Percentiles rank a stretch among this genome's conserved stretches.
phyloP scores from a whole-genome alignment of 441 rosid species.

The Mallotus repandus region DNA sequence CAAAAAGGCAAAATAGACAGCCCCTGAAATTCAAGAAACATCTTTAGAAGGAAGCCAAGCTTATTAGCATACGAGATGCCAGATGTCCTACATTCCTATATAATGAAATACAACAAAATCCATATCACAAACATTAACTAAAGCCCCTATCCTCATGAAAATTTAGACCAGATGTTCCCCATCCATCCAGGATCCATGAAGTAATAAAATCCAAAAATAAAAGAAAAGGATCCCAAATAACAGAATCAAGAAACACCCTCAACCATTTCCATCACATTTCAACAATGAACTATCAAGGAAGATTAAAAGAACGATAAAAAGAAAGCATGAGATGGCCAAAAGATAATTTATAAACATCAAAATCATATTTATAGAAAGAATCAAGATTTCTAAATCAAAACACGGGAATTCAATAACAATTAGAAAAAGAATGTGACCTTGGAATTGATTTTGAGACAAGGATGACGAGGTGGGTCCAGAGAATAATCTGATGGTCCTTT shows the following conservation, averaged over 20 bases:
- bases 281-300: neutral
- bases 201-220: neutral
- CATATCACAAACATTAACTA: no score
- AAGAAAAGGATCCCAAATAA: neutral
- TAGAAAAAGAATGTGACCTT: slow-evolving; percentile 38
- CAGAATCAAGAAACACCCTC: neutral
- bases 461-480: slow-evolving; percentile 77
- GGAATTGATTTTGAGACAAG: slow-evolving; percentile 66
- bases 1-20: neutral
- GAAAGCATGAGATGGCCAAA: neutral
- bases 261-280: no score
- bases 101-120: neutral
- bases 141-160: no score
- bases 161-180: no score
- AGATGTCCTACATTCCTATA: neutral
- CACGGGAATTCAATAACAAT: neutral
- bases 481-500: slow-evolving; percentile 75
- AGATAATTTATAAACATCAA: neutral
- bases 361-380: neutral
- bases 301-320: neutral
- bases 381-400: neutral
- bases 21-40: neutral
- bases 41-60: neutral
- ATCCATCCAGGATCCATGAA: neutral
- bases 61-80: neutral